Base-by-base conservation (phyloP, 169 alveolate species). In the Plasmodium cynomolgi region DNA sequence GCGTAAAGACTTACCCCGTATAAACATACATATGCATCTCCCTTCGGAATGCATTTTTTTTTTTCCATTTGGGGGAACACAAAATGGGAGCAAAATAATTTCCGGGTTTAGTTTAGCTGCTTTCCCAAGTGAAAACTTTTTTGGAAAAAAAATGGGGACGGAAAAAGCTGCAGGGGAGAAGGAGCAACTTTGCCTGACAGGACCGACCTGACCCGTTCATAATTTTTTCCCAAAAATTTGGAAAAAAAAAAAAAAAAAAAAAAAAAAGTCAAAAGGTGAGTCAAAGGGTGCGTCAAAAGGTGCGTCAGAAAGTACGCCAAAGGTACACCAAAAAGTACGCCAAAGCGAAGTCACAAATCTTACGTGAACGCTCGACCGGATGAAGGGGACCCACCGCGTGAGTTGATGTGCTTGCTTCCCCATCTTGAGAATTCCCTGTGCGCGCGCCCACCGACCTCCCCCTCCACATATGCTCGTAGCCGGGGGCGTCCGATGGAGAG, bases 401-500 rank as follows among this genome's bases (percentile, higher is more conserved):
- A 8, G 77, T 68, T 20, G 15, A 68, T 26, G n/a, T 20, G 62
- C n/a, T 68, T 68, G 34, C 3, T 62, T 26, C 17, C 34, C 34
- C 29, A 20, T n/a, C 15, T 23, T 62, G 77, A 23, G 77, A n/a
- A n/a, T 62, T 26, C 77, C 34, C 34, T 26, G 8, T 31, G 17
- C 31, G 15, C 1, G 17, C 77, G 13, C 77, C 77, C 77, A 9
- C 47, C 37, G 29, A 26, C 3, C 9, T 7, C 13, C 26, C 44
- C 33, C 80, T 20, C 13, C 8, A 74, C 93, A 11, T 58, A 31
- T 75, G 56, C 62, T 75, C 29, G 29, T 79, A 77, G 50, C 37
- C 26, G 20, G 33, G 81, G 41, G 72, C 1, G 39, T 77, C 34
- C 56, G 79, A 79, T 86, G 83, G 85, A 86, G 73, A 77, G 58